Percentiles rank a stretch among this genome's conserved stretches.
Conservation (phyloP, 1,284 basidiomycete genomes). For the Cryptococcus depauperatus region DNA sequence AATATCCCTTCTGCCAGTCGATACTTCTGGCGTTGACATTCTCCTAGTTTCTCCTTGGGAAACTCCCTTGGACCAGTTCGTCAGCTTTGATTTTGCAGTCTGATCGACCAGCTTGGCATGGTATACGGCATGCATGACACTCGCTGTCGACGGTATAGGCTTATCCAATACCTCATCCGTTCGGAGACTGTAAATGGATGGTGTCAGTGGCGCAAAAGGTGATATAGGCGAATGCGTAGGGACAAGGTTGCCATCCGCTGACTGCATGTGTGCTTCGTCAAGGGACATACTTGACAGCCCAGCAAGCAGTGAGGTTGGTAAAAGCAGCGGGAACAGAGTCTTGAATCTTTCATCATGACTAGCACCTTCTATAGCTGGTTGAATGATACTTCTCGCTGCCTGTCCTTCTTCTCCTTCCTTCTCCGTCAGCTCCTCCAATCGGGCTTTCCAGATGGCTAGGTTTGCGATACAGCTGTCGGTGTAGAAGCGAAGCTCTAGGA, state of each 20-base stretch:
- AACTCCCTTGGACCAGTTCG: conserved; percentile 10
- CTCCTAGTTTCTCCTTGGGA: conserved; percentile 7
- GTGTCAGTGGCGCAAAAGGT: conserved; percentile 5
- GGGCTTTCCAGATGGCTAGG: conserved; percentile 57
- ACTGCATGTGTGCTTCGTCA: conserved; percentile 7
- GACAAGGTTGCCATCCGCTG: neutral
- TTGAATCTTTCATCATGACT: conserved; percentile 39
- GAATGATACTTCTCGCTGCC: conserved; percentile 17
- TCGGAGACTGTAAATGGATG: neutral
- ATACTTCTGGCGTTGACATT: conserved; percentile 13
- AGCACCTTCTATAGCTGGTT: conserved; percentile 22
- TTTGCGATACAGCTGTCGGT: conserved; percentile 59
- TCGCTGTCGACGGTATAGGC: conserved; percentile 14
- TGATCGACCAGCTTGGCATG: conserved; percentile 24
- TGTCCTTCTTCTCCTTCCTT: conserved; percentile 8
- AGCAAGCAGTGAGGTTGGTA: conserved; percentile 29
- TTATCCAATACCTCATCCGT: neutral
- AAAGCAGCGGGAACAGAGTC: conserved; percentile 45
- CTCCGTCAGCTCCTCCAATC: conserved; percentile 46
- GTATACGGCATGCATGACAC: conserved; percentile 32
- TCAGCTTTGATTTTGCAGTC: conserved; percentile 4
- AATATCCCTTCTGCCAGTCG: neutral
- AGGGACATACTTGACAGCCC: conserved; percentile 4
- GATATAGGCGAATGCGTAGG: neutral
- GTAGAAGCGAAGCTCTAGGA: conserved; percentile 64